Conservation (phyloP, 441 rosid species). For the Mallotus japonicus region DNA sequence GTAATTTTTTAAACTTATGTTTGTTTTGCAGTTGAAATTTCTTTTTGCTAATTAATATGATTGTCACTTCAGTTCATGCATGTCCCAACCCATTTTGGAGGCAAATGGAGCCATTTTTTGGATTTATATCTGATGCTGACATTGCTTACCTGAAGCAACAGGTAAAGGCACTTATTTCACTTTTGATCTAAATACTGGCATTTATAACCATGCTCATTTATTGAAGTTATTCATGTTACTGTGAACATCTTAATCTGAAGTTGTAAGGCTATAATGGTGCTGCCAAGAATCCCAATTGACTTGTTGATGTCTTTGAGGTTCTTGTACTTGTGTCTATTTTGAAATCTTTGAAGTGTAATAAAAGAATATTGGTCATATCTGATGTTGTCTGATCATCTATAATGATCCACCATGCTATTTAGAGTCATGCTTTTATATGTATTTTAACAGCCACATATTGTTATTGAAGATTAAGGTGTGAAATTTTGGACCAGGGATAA, state of each 20-base stretch:
- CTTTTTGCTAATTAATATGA: slow-evolving; percentile 29
- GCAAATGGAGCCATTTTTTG: slow-evolving; percentile 79
- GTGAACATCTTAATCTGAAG: neutral
- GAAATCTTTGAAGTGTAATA: neutral
- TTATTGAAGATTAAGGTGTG: neutral
- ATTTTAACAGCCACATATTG: neutral
- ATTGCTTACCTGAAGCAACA: slow-evolving; percentile 62
- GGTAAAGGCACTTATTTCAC: slow-evolving; percentile 40
- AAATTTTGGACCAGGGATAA: neutral
- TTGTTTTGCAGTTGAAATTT: slow-evolving; percentile 19
- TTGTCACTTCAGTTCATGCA: slow-evolving; percentile 55
- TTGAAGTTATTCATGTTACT: neutral
- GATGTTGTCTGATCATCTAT: neutral
- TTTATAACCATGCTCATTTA: neutral
- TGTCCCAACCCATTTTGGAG: slow-evolving; percentile 70
- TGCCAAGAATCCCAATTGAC: neutral
- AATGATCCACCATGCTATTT: neutral
- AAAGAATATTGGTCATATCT: neutral
- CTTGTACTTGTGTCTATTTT: neutral
- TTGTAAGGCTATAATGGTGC: neutral
- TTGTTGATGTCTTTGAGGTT: slow-evolving; percentile 4
- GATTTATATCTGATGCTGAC: slow-evolving; percentile 71
- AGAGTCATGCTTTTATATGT: neutral
- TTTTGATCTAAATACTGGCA: neutral
- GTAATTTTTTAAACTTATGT: slow-evolving; percentile 32